Conservation (phyloP, 768 basidiomycete species). For the Podaxis sp. region DNA sequence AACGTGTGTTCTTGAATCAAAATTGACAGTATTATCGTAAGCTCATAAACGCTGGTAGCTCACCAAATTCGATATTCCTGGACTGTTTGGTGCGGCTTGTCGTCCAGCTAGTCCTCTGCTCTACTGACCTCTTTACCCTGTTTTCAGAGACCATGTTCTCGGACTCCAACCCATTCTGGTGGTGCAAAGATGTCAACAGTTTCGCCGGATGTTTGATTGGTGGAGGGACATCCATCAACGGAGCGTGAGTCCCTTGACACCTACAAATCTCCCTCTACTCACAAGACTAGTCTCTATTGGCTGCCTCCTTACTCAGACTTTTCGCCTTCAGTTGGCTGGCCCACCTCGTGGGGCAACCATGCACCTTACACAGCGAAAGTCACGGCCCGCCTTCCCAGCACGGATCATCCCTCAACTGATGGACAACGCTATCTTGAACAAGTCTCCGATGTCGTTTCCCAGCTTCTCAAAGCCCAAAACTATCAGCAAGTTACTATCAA, state of each 20-base stretch:
- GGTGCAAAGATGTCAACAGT: slow-evolving; percentile 61
- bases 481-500: slow-evolving; percentile 56
- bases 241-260: slow-evolving; percentile 24
- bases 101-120: neutral
- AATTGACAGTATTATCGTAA: neutral
- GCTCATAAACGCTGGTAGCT: neutral
- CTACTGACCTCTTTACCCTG: neutral
- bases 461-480: slow-evolving; percentile 45
- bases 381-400: slow-evolving; percentile 48
- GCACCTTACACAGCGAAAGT: slow-evolving; percentile 47
- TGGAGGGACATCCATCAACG: slow-evolving; percentile 61
- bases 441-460: slow-evolving; percentile 36
- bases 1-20: neutral
- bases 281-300: slow-evolving; percentile 43
- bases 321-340: slow-evolving; percentile 46
- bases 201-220: slow-evolving; percentile 67
- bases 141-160: slow-evolving; percentile 55
- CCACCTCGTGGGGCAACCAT: slow-evolving; percentile 43
- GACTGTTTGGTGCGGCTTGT: slow-evolving; percentile 39
- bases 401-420: slow-evolving; percentile 56
- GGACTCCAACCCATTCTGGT: slow-evolving; percentile 53
- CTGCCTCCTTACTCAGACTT: slow-evolving; percentile 48
- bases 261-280: neutral
- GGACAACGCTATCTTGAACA: slow-evolving; percentile 55
- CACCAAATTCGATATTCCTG: slow-evolving; percentile 64